Conservation (phyloP, 108 stramenopile species). For the Cyclotella atomus region DNA sequence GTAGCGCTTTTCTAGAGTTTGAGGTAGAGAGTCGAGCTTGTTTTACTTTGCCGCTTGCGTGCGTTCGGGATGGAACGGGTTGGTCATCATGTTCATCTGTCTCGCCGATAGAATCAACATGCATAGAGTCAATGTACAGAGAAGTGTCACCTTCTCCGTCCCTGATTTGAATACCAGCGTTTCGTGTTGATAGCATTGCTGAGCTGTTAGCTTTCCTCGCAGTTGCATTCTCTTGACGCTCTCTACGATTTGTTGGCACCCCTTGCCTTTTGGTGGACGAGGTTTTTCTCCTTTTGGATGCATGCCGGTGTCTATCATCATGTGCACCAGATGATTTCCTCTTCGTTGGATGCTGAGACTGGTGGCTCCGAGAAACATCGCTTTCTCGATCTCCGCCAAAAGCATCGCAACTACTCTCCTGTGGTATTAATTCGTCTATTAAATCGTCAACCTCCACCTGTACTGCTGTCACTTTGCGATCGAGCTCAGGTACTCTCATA, state of each 20-base stretch:
- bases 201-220: background rate
- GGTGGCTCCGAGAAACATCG: background rate
- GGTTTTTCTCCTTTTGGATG: slow-evolving; percentile 22
- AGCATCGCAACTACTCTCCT: background rate
- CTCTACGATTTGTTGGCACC: background rate
- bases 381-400: slow-evolving; percentile 1
- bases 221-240: background rate
- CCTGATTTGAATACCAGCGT: background rate
- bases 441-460: slow-evolving; percentile 3
- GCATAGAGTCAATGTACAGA: slow-evolving; percentile 5
- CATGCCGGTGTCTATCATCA: slow-evolving; percentile 41
- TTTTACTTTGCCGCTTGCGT: background rate
- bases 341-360: background rate
- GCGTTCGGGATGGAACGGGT: slow-evolving; percentile 5
- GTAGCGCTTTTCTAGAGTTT: background rate
- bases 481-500: background rate
- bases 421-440: too few species aligned
- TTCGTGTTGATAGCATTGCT: background rate
- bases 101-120: slow-evolving; percentile 30
- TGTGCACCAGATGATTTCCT: background rate
- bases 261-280: background rate
- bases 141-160: background rate
- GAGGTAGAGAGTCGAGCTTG: background rate
- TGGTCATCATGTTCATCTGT: slow-evolving; percentile 30
- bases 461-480: slow-evolving; percentile 7